These are phyloP conservation scores for Didymella segeticola DNA, from an alignment of 2,329 filamentous ascomycete genomes.

Conservation along the genomic window DNA sequence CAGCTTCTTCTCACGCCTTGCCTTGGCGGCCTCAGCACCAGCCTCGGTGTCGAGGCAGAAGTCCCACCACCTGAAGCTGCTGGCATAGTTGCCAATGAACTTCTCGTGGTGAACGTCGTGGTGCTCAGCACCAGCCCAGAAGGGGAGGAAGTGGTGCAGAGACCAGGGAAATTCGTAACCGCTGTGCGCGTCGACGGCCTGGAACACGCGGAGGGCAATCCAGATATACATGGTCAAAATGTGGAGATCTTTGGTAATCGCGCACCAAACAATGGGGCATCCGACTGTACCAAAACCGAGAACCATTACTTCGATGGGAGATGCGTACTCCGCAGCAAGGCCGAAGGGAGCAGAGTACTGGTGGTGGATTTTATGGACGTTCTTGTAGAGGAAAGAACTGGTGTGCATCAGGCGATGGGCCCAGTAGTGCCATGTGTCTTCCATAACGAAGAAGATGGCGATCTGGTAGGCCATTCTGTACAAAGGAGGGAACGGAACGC, in stretches of 20 bases:
- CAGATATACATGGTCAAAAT: constrained; percentile 97
- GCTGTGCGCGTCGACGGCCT: constrained; percentile 96
- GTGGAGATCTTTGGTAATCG: constrained; percentile 84
- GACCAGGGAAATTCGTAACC: constrained; percentile 99
- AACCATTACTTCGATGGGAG: constrained; percentile 95
- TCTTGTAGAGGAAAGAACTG: constrained; percentile 86
- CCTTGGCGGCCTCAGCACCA: constrained; percentile 83
- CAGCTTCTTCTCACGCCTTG: constrained; percentile 79
- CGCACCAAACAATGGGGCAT: constrained; percentile 82
- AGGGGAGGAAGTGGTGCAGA: constrained; percentile 90
- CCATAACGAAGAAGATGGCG: constrained; percentile 89
- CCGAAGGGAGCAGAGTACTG: constrained; percentile 98
- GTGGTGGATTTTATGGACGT: constrained; percentile 98
- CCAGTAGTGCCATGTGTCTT: constrained; percentile 99
- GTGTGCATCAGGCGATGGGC: constrained; percentile 91
- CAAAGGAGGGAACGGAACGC: constrained; percentile 84
- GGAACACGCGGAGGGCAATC: constrained; percentile 92
- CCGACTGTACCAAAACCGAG: constrained; percentile 87
- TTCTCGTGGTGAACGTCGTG: constrained; percentile 98
- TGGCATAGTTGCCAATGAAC: constrained; percentile 97
- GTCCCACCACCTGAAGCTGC: constrained; percentile 99
- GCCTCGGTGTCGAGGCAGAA: constrained; percentile 92
- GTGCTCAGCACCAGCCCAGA: constrained; percentile 97
- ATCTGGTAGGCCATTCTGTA: constrained; percentile 93
- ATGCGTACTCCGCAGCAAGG: constrained; percentile 95